Percentiles rank a stretch among this genome's conserved stretches.
Evolutionary conservation across 2,329 filamentous ascomycete genomes (phyloP).

Genomic region (Nannizziopsis arthrosporioides): DNA sequence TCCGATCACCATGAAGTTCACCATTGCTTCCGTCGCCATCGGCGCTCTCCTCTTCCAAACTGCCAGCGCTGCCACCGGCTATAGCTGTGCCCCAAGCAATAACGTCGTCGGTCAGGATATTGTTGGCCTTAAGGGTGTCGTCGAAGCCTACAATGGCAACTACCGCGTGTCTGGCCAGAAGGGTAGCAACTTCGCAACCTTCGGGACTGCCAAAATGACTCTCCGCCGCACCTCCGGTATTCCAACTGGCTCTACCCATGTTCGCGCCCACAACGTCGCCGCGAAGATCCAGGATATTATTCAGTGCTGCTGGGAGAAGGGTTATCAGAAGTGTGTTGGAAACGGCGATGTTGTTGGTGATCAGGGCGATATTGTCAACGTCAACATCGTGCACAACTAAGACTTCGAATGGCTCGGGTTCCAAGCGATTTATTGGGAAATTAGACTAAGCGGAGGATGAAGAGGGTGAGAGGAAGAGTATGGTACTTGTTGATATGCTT

Average conservation of each 20-base stretch:
- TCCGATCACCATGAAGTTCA: conserved; percentile 9
- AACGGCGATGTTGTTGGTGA: conserved; percentile 9
- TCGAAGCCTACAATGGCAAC: conserved; percentile 5
- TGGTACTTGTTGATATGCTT: too few relatives aligned
- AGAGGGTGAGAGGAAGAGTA: too few relatives aligned
- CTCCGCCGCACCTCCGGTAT: conserved; percentile 7
- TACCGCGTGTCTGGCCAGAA: conserved; percentile 8
- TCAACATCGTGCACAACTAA: conserved; percentile 10
- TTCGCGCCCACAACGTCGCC: conserved; percentile 7
- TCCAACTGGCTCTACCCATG: conserved; percentile 5
- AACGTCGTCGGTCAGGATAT: conserved; percentile 10
- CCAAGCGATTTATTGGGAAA: too few relatives aligned
- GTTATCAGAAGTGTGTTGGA: conserved; percentile 10
- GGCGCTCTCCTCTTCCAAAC: conserved; percentile 4
- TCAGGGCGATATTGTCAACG: conserved; percentile 10
- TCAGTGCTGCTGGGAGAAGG: conserved; percentile 10
- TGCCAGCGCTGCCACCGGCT: conserved; percentile 8
- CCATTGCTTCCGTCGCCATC: conserved; percentile 6
- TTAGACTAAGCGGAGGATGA: too few relatives aligned
- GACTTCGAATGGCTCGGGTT: background rate
- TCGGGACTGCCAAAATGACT: conserved; percentile 9
- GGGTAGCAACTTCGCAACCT: conserved; percentile 10
- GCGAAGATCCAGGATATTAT: conserved; percentile 12
- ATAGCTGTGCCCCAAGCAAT: conserved; percentile 6
- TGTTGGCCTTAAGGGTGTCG: conserved; percentile 11